These are phyloP conservation scores for Aspergillus asperescens DNA, from an alignment of 495 filamentous ascomycete species.

Conservation along the genomic window DNA sequence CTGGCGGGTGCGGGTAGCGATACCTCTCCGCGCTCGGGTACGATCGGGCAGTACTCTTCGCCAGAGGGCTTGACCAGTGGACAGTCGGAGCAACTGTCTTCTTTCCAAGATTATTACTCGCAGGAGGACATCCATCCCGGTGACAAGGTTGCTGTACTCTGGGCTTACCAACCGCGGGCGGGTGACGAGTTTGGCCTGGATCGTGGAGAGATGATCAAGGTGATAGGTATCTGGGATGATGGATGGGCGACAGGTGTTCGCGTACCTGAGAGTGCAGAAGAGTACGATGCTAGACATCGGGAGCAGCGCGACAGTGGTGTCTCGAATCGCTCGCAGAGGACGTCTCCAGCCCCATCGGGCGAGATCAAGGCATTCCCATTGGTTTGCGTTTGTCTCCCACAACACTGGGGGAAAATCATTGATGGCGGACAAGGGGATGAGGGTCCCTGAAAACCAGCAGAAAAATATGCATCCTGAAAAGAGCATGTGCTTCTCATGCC, in stretches of 20 bases:
- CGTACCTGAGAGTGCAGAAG: slow-evolving; percentile 76
- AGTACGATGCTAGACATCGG: slow-evolving; percentile 73
- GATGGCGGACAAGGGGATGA: slow-evolving; percentile 57
- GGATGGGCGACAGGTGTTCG: slow-evolving; percentile 96
- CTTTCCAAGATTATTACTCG: slow-evolving; percentile 99
- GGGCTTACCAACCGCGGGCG: slow-evolving; percentile 94
- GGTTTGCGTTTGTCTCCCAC: slow-evolving; percentile 94
- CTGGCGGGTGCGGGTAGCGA: slow-evolving; percentile 63
- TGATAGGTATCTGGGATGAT: slow-evolving; percentile 99
- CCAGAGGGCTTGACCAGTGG: slow-evolving; percentile 78
- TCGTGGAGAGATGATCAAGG: slow-evolving; percentile 96
- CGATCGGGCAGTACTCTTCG: slow-evolving; percentile 71
- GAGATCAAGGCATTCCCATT: slow-evolving; percentile 98
- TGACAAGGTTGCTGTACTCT: slow-evolving; percentile 84
- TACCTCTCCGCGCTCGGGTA: slow-evolving; percentile 68
- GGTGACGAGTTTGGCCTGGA: slow-evolving; percentile 91
- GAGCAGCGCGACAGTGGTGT: slow-evolving; percentile 89
- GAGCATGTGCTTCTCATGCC: slow-evolving; percentile 26
- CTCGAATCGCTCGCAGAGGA: slow-evolving; percentile 68
- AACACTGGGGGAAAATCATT: slow-evolving; percentile 96
- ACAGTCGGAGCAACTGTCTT: slow-evolving; percentile 88
- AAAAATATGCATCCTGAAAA: slow-evolving; percentile 3
- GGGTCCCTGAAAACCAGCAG: slow-evolving; percentile 26
- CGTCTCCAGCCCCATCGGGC: slow-evolving; percentile 64
- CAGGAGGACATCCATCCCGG: slow-evolving; percentile 91